phyloP scores from a whole-genome alignment of 352 stramenopile species.

The Pythium dissotocum region DNA sequence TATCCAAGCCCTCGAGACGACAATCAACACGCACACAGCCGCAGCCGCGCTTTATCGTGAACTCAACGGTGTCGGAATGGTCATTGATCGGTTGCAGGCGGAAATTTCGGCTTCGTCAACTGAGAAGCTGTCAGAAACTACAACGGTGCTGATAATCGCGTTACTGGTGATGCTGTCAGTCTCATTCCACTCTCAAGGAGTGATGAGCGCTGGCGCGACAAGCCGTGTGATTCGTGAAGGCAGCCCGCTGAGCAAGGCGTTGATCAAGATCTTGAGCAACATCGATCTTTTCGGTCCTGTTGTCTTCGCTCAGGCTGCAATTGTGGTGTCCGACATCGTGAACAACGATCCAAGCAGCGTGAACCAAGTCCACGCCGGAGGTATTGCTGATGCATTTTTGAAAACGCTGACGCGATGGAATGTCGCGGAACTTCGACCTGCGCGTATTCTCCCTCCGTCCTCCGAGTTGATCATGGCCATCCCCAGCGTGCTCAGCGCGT shows the following conservation, averaged over 20 bases:
- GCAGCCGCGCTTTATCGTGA: slow-evolving; percentile 78
- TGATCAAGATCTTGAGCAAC: slow-evolving; percentile 91
- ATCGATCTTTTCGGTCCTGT: slow-evolving; percentile 91
- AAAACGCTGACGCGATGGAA: slow-evolving; percentile 88
- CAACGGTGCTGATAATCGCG: slow-evolving; percentile 62
- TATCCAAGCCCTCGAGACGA: slow-evolving; percentile 81
- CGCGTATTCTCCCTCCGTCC: slow-evolving; percentile 68
- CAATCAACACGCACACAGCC: slow-evolving; percentile 69
- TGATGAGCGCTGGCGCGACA: slow-evolving; percentile 86
- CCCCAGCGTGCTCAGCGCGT: slow-evolving; percentile 91
- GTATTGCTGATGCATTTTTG: slow-evolving; percentile 93
- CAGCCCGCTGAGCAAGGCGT: slow-evolving; percentile 83
- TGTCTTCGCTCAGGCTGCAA: slow-evolving; percentile 90
- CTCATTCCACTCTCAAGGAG: slow-evolving; percentile 85
- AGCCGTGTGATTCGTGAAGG: slow-evolving; percentile 87
- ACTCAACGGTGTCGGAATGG: slow-evolving; percentile 82
- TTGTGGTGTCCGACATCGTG: slow-evolving; percentile 96
- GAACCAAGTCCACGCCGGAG: slow-evolving; percentile 92
- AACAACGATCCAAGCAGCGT: slow-evolving; percentile 96
- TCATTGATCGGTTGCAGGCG: slow-evolving; percentile 73
- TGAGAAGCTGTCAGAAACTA: slow-evolving; percentile 48
- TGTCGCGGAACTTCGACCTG: slow-evolving; percentile 54
- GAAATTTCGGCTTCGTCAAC: slow-evolving; percentile 37
- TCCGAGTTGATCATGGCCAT: slow-evolving; percentile 95
- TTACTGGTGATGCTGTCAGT: slow-evolving; percentile 80